These are phyloP conservation scores for Phytopythium vexans DNA, from an alignment of 352 stramenopile species.

Conservation along the genomic window DNA sequence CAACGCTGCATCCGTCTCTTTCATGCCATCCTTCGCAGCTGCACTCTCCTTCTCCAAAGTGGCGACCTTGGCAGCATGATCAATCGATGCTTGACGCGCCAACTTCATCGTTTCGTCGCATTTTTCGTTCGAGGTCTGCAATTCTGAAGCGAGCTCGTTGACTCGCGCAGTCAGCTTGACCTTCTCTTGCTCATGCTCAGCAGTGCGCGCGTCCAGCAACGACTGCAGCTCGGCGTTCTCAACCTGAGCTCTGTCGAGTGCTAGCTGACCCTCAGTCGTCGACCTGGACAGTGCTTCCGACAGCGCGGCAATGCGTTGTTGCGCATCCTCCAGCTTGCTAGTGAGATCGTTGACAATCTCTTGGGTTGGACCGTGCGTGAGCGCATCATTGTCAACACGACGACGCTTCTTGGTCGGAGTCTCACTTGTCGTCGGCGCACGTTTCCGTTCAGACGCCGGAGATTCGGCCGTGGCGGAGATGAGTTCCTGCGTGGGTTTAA, in stretches of 20 bases:
- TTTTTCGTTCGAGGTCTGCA: neutral
- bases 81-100: conserved; percentile 8
- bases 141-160: conserved; percentile 1
- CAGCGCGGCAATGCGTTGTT: conserved; percentile 19
- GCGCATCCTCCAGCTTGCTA: conserved; percentile 6
- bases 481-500: conserved; percentile 8
- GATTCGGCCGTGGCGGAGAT: conserved; percentile 14
- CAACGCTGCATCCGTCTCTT: conserved; percentile 14
- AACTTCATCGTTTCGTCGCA: conserved; percentile 19
- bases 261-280: conserved; percentile 18
- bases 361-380: conserved; percentile 14
- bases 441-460: neutral
- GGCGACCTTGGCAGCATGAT: conserved; percentile 9
- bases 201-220: conserved; percentile 13
- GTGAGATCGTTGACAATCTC: conserved; percentile 13
- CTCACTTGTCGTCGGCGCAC: neutral
- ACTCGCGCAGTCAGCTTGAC: conserved; percentile 11
- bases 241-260: conserved; percentile 27
- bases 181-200: conserved; percentile 20
- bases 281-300: conserved; percentile 18
- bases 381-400: conserved; percentile 12
- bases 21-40: conserved; percentile 10
- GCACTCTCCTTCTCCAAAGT: conserved; percentile 8
- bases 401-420: conserved; percentile 13
- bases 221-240: conserved; percentile 24